These are phyloP conservation scores for Eutrema heterophyllum DNA, from an alignment of 345 rosid genomes.

Conservation along the genomic window DNA sequence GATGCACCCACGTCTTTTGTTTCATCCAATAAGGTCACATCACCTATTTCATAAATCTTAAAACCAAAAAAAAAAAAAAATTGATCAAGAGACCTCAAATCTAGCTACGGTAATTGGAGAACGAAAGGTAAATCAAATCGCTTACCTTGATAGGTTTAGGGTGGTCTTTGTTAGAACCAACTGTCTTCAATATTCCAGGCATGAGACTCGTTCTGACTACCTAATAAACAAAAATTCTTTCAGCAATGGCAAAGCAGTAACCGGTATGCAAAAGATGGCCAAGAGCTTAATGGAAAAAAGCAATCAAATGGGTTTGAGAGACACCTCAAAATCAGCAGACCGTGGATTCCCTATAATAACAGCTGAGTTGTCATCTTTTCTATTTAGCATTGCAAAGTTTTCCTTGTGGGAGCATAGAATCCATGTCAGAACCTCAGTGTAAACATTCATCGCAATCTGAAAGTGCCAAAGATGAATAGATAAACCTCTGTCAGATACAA, in stretches of 20 bases:
- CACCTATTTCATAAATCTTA: slow-evolving; percentile 88
- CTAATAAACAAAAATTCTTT: slow-evolving; percentile 30
- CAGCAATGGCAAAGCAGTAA: background rate
- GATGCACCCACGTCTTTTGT: slow-evolving; percentile 79
- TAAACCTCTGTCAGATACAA: background rate
- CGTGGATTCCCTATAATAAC: slow-evolving; percentile 79
- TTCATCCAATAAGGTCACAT: slow-evolving; percentile 55
- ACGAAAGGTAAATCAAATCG: background rate
- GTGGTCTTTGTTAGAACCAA: slow-evolving; percentile 85
- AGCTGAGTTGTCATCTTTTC: slow-evolving; percentile 54
- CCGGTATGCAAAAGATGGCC: background rate
- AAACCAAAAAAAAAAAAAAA: background rate
- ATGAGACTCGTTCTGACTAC: slow-evolving; percentile 76
- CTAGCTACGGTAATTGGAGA: background rate
- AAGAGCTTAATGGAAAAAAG: background rate
- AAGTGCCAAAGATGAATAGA: background rate
- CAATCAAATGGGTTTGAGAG: background rate
- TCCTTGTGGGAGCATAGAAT: slow-evolving; percentile 70
- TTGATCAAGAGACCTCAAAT: background rate
- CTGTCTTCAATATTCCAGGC: slow-evolving; percentile 85
- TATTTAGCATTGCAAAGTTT: slow-evolving; percentile 63
- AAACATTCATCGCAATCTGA: slow-evolving; percentile 77
- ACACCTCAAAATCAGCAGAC: slow-evolving; percentile 94
- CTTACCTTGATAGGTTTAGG: slow-evolving; percentile 91
- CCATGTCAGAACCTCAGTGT: slow-evolving; percentile 79